Evolutionary conservation across 2,329 filamentous ascomycete species (phyloP).

Genomic region (Apiospora pterosperma): DNA sequence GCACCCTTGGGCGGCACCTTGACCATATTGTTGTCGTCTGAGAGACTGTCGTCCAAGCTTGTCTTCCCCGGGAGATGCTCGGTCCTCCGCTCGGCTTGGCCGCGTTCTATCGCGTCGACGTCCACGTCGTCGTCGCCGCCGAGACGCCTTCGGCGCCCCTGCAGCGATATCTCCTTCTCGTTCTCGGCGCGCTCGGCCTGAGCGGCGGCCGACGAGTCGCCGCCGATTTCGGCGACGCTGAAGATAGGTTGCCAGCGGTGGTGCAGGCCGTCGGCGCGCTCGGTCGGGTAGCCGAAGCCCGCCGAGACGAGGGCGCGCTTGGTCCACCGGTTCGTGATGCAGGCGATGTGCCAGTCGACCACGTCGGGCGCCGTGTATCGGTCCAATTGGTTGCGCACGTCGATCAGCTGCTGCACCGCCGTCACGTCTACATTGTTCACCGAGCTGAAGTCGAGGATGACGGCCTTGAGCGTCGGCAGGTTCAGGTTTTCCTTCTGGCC

Average conservation of each 20-base stretch:
- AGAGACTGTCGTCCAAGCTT: conserved; percentile 14
- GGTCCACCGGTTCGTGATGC: conserved; percentile 90
- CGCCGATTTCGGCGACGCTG: conserved; percentile 82
- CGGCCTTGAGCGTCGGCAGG: conserved; percentile 74
- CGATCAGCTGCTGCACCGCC: conserved; percentile 86
- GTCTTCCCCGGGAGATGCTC: background rate
- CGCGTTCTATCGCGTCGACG: conserved; percentile 22
- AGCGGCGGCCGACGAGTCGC: conserved; percentile 65
- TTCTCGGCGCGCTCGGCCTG: conserved; percentile 63
- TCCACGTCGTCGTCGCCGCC: conserved; percentile 14
- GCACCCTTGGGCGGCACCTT: background rate
- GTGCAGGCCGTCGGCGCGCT: conserved; percentile 45
- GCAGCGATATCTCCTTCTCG: conserved; percentile 37
- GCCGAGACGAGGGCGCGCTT: conserved; percentile 84
- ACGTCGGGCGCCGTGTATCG: conserved; percentile 73
- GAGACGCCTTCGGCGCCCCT: conserved; percentile 7
- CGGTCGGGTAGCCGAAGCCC: conserved; percentile 81
- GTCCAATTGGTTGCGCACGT: conserved; percentile 92
- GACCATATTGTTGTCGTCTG: conserved; percentile 8
- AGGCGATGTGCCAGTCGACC: conserved; percentile 96
- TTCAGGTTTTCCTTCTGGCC: conserved; percentile 41
- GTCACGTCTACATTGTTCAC: conserved; percentile 95
- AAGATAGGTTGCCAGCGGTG: conserved; percentile 92
- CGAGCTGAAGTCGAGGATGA: conserved; percentile 89
- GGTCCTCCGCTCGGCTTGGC: too few relatives aligned